phyloP scores from a whole-genome alignment of 2,329 filamentous ascomycete species.

The Lachnellula suecica region DNA sequence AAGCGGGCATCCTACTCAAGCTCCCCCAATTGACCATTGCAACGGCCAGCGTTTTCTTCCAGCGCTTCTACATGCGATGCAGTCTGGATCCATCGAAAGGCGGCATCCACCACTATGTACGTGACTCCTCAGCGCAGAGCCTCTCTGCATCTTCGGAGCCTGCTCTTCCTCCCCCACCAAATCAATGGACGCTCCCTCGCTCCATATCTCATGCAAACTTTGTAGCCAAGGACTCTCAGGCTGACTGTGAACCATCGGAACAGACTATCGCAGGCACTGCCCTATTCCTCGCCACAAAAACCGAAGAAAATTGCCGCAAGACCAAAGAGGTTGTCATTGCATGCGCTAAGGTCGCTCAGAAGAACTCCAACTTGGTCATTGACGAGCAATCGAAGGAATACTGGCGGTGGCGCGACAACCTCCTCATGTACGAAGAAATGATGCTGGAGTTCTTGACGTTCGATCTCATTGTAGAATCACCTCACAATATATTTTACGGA shows the following conservation, averaged over 20 bases:
- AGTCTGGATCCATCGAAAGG: conserved; percentile 74
- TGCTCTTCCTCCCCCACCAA: not conserved
- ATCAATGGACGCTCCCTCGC: conserved; percentile 10
- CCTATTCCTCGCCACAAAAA: conserved; percentile 93
- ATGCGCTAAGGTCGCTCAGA: conserved; percentile 91
- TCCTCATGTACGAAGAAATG: conserved; percentile 87
- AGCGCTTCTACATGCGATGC: conserved; percentile 90
- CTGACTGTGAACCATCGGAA: conserved; percentile 10
- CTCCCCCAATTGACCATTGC: conserved; percentile 89
- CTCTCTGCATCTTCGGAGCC: not conserved
- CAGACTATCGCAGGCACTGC: conserved; percentile 85
- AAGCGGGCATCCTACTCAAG: conserved; percentile 89
- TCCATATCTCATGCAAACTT: conserved; percentile 7
- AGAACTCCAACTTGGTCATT: conserved; percentile 84
- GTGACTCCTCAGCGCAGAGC: conserved; percentile 31
- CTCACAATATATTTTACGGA: conserved; percentile 81
- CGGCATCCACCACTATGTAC: conserved; percentile 87
- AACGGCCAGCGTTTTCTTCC: conserved; percentile 91
- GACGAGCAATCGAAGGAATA: conserved; percentile 98
- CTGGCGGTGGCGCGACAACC: conserved; percentile 95
- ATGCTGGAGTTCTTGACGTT: conserved; percentile 92
- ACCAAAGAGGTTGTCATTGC: conserved; percentile 93
- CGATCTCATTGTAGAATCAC: conserved; percentile 86
- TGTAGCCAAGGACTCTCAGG: conserved; percentile 6
- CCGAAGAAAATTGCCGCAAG: conserved; percentile 94